These are phyloP conservation scores for Melanogaster broomeanus DNA, from an alignment of 768 basidiomycete genomes.

Conservation along the genomic window DNA sequence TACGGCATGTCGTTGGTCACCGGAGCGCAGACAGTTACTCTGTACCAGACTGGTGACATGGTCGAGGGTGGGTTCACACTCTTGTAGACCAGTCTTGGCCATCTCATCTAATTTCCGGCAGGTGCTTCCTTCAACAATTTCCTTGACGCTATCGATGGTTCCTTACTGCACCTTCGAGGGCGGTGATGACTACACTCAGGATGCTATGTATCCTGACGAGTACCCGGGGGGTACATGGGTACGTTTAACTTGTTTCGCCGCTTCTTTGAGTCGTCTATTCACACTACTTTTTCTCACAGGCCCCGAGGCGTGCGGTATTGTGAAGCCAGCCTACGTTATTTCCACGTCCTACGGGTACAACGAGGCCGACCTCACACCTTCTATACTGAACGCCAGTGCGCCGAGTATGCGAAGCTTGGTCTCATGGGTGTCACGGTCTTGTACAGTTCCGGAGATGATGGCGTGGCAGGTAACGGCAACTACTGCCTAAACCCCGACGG, in stretches of 20 bases:
- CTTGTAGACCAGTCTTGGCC: background rate
- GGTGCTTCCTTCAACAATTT: slow-evolving; percentile 39
- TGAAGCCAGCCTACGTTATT: slow-evolving; percentile 42
- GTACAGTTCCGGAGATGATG: slow-evolving; percentile 34
- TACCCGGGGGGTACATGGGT: slow-evolving; percentile 20
- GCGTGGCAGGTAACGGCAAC: slow-evolving; percentile 30
- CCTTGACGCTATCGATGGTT: slow-evolving; percentile 40
- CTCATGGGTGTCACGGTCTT: slow-evolving; percentile 38
- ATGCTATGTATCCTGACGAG: slow-evolving; percentile 29
- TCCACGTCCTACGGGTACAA: slow-evolving; percentile 45
- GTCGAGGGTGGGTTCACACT: slow-evolving; percentile 16
- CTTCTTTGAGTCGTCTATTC: background rate
- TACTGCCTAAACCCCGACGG: slow-evolving; percentile 34
- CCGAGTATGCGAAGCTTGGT: slow-evolving; percentile 48
- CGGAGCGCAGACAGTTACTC: slow-evolving; percentile 27
- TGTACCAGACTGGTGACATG: slow-evolving; percentile 36
- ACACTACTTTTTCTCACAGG: slow-evolving; percentile 12
- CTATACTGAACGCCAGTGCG: slow-evolving; percentile 44
- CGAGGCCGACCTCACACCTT: slow-evolving; percentile 38
- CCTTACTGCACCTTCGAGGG: slow-evolving; percentile 40
- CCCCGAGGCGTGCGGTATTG: slow-evolving; percentile 36
- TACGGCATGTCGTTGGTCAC: slow-evolving; percentile 35
- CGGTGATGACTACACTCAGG: slow-evolving; percentile 31
- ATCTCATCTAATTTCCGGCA: background rate
- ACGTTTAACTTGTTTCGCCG: slow-evolving; percentile 3